phyloP scores from a whole-genome alignment of 2,329 filamentous ascomycete species.

The Knufia fluminis region DNA sequence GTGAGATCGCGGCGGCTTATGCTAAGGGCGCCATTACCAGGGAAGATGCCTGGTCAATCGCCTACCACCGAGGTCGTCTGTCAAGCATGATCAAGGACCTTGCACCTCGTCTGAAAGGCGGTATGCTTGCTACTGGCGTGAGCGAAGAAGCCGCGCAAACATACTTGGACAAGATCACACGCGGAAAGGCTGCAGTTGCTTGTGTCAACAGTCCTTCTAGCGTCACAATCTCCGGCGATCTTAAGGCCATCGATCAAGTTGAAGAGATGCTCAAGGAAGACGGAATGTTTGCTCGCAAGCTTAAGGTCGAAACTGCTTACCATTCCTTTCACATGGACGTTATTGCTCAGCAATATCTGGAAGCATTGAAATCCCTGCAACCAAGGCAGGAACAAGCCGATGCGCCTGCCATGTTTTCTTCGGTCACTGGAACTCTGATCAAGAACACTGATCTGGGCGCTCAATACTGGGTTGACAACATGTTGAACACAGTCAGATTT shows the following conservation, averaged over 20 bases:
- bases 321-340: conserved; percentile 26
- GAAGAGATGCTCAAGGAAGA: conserved; percentile 12
- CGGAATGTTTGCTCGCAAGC: conserved; percentile 22
- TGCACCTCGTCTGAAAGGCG: conserved; percentile 16
- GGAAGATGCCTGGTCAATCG: conserved; percentile 24
- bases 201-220: conserved; percentile 32
- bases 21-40: conserved; percentile 21
- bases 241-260: conserved; percentile 20
- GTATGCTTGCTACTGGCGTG: conserved; percentile 27
- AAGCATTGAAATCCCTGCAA: conserved; percentile 11
- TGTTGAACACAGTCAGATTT: conserved; percentile 25
- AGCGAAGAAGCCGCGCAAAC: conserved; percentile 16
- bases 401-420: conserved; percentile 15
- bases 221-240: conserved; percentile 32
- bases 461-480: conserved; percentile 13
- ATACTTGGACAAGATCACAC: conserved; percentile 13
- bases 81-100: conserved; percentile 3
- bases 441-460: conserved; percentile 6
- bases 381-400: not conserved
- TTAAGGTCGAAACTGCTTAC: conserved; percentile 26
- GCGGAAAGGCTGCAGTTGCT: conserved; percentile 25
- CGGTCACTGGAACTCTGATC: conserved; percentile 23
- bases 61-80: conserved; percentile 24
- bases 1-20: conserved; percentile 24
- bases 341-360: conserved; percentile 23